These are phyloP conservation scores for Actinomortierella wolfii DNA, from an alignment of 371 early-diverging fungal genomes.

Conservation along the genomic window DNA sequence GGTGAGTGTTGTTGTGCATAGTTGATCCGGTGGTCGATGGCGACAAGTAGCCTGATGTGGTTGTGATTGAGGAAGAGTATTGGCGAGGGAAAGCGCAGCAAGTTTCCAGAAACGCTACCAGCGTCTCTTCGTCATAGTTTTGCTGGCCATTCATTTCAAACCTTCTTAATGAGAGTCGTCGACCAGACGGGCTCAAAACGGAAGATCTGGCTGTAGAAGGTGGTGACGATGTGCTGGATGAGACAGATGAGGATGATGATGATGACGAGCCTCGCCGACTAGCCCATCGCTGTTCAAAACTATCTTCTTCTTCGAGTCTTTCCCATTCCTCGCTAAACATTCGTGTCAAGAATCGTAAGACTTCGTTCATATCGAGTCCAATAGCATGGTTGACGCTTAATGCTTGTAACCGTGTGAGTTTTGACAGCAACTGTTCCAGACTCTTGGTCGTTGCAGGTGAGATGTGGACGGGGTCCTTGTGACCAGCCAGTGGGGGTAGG, in stretches of 20 bases:
- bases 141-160: conserved; percentile 3
- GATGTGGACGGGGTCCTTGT: neutral
- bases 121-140: neutral
- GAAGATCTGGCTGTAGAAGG: too few species aligned
- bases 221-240: too few species aligned
- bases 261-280: too few species aligned
- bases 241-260: too few species aligned
- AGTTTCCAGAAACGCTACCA: conserved; percentile 1
- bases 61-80: neutral
- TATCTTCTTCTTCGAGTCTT: too few species aligned
- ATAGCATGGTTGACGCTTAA: neutral
- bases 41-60: neutral
- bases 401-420: neutral
- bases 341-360: conserved; percentile 1
- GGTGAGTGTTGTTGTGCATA: too few species aligned
- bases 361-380: conserved; percentile 3
- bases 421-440: neutral
- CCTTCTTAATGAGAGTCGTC: neutral
- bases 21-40: neutral
- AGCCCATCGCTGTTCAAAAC: too few species aligned
- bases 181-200: too few species aligned
- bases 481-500: neutral
- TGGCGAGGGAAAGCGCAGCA: neutral
- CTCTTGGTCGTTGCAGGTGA: conserved; percentile 3
- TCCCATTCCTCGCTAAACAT: neutral